Evolutionary conservation across 306 rosid species (phyloP), one percentile per base, ranked within the genome.

Genomic region (Medicago arabica): DNA sequence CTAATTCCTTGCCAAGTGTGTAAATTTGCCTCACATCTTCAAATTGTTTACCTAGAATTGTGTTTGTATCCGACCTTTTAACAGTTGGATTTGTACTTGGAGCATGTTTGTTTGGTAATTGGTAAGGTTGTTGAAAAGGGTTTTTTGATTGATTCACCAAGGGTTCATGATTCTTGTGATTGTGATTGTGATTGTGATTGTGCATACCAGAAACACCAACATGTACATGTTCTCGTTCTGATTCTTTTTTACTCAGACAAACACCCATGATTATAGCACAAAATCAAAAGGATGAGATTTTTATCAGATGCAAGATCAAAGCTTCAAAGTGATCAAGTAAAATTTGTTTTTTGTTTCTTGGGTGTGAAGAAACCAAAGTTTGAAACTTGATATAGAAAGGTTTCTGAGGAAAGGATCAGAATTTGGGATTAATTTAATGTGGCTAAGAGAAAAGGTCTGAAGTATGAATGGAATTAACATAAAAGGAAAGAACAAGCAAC

Each of bases 1-100:
- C 97, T 74, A 93, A 84, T 79, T 93, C 96, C 43, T 87, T 91
- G 2, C 96, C 93, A 28, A 93, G 41, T 4, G 85, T 74, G 71
- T 93, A 93, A 55, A 64, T 70, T 78, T 78, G 41, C 71, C 67
- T 93, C 16, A 93, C 93, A 80, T 93, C 93, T 78, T 91, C 97
- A 71, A 66, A 88, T 50, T 90, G 83, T 61, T 87, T 93, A 14
- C 92, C 97, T 0, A 90, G 85, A 66, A 92, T 87, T 40, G 93
- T 75, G 31, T 81, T 87, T 31, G 96, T 63, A 23, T 88, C 92
- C 50, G 86, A 25, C 58, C 66, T 83, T 6, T 3, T 78, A 73
- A 4, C 73, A 67, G 1, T 13, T 12, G 23, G 88, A 59, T 53
- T 89, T 41, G 91, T 85, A 75, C 74, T 86, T 8, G 81, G 53